Evolutionary conservation across 2,329 filamentous ascomycete genomes (phyloP).

Genomic region (Tetracladium maxilliforme): DNA sequence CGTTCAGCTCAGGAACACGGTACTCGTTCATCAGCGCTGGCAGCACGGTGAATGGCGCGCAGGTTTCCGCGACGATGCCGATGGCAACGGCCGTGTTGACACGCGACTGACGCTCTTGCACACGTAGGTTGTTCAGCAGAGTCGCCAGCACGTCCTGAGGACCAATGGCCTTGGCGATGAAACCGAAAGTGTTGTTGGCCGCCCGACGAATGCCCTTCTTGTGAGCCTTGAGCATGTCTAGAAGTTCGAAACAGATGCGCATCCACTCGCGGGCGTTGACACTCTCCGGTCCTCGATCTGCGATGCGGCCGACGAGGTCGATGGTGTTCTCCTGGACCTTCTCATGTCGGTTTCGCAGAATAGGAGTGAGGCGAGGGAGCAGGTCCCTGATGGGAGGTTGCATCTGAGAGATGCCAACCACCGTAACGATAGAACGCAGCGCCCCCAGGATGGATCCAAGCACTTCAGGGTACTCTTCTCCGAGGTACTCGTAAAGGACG

Average conservation of each 20-base stretch:
- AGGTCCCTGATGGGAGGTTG: slow-evolving; percentile 95
- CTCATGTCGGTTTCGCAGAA: slow-evolving; percentile 93
- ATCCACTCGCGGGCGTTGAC: slow-evolving; percentile 99
- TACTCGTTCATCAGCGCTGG: slow-evolving; percentile 99
- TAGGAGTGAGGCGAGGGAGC: slow-evolving; percentile 89
- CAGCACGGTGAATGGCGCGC: slow-evolving; percentile 95
- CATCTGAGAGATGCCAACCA: slow-evolving; percentile 96
- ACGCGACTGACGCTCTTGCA: slow-evolving; percentile 94
- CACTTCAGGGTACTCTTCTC: slow-evolving; percentile 96
- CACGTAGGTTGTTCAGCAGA: slow-evolving; percentile 86
- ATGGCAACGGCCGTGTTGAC: slow-evolving; percentile 98
- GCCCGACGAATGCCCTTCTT: slow-evolving; percentile 98
- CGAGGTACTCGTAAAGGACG: slow-evolving; percentile 93
- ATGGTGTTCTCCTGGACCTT: slow-evolving; percentile 99
- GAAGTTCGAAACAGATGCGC: slow-evolving; percentile 96
- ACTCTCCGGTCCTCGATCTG: slow-evolving; percentile 88
- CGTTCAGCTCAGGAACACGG: slow-evolving; percentile 92
- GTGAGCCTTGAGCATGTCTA: slow-evolving; percentile 99
- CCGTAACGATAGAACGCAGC: slow-evolving; percentile 88
- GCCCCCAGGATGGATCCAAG: slow-evolving; percentile 92
- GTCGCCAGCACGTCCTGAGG: slow-evolving; percentile 95
- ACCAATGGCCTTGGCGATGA: slow-evolving; percentile 97
- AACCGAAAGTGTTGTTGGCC: slow-evolving; percentile 98
- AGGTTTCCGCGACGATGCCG: slow-evolving; percentile 96
- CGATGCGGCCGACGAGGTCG: slow-evolving; percentile 92